phyloP scores from a whole-genome alignment of 1,284 basidiomycete genomes.

The Coniferiporia sulphurascens region DNA sequence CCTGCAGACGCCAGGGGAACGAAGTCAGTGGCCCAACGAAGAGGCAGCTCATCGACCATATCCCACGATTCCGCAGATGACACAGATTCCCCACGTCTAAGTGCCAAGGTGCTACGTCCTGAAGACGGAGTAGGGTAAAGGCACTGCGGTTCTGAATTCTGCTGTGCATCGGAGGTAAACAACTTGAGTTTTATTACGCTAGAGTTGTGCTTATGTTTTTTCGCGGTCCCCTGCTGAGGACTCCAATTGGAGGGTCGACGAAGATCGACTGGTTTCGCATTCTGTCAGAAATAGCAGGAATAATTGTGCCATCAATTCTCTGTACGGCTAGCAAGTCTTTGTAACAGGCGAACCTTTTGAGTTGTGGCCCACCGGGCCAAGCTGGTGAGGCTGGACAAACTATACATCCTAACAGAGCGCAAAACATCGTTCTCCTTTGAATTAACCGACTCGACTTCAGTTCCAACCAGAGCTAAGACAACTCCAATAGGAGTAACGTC shows the following conservation, averaged over 20 bases:
- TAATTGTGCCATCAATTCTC: slow-evolving; percentile 14
- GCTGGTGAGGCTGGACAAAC: slow-evolving; percentile 63
- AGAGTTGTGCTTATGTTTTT: slow-evolving; percentile 50
- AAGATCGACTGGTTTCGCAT: slow-evolving; percentile 55
- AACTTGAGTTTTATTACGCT: slow-evolving; percentile 56
- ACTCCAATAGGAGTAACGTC: slow-evolving; percentile 66
- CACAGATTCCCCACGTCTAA: slow-evolving; percentile 21
- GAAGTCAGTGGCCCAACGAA: slow-evolving; percentile 79
- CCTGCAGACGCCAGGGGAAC: slow-evolving; percentile 63
- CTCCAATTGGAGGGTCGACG: slow-evolving; percentile 48
- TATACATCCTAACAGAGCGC: slow-evolving; percentile 72
- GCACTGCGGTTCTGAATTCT: slow-evolving; percentile 23
- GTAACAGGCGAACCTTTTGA: slow-evolving; percentile 46
- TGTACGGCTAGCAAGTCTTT: background rate
- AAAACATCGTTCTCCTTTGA: slow-evolving; percentile 46
- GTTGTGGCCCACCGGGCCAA: slow-evolving; percentile 67
- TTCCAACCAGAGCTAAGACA: slow-evolving; percentile 65
- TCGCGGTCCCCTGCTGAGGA: slow-evolving; percentile 44
- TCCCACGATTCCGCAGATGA: slow-evolving; percentile 60
- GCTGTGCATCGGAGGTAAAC: slow-evolving; percentile 45
- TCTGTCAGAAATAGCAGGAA: slow-evolving; percentile 33
- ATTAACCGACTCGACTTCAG: slow-evolving; percentile 44
- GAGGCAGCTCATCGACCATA: slow-evolving; percentile 65
- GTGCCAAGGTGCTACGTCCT: slow-evolving; percentile 20
- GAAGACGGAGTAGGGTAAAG: slow-evolving; percentile 27